phyloP scores from a whole-genome alignment of 768 basidiomycete genomes.

The Mrakia frigida region DNA sequence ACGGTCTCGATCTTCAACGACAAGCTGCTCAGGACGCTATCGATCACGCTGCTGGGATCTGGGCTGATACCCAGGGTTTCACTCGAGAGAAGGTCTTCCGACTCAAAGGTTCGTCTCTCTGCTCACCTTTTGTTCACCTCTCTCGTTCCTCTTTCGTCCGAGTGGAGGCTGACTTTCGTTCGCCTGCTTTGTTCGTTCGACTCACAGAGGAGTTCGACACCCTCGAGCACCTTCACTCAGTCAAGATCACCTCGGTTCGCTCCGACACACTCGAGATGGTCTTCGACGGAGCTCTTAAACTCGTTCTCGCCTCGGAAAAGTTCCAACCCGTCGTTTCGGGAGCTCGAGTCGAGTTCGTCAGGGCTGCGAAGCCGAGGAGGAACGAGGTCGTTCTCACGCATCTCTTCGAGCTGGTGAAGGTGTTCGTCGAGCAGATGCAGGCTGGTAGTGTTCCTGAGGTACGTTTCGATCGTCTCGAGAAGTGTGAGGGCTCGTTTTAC shows the following conservation, averaged over 20 bases:
- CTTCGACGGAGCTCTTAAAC: conserved; percentile 37
- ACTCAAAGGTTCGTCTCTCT: conserved; percentile 40
- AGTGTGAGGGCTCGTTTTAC: conserved; percentile 23
- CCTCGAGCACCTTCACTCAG: conserved; percentile 41
- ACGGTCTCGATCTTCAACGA: conserved; percentile 38
- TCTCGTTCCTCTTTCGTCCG: not conserved
- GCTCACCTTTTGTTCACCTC: not conserved
- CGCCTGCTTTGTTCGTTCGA: conserved; percentile 21
- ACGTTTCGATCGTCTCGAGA: conserved; percentile 3
- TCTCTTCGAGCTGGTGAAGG: conserved; percentile 37
- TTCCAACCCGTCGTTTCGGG: conserved; percentile 32
- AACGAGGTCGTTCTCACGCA: conserved; percentile 31
- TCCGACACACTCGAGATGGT: conserved; percentile 33
- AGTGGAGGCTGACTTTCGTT: not conserved
- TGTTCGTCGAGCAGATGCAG: conserved; percentile 23
- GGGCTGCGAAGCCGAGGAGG: conserved; percentile 24
- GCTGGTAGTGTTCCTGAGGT: conserved; percentile 20
- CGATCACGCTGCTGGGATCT: conserved; percentile 38
- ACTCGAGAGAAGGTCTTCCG: conserved; percentile 39
- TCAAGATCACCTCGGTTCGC: conserved; percentile 33
- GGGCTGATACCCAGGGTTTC: conserved; percentile 40
- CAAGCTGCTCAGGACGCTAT: conserved; percentile 38
- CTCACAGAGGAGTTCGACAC: conserved; percentile 42
- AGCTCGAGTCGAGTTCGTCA: conserved; percentile 35
- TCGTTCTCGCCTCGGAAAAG: conserved; percentile 35